Evolutionary conservation across 305 asterid genomes (phyloP).

Genomic region (Solanum hybrid): DNA sequence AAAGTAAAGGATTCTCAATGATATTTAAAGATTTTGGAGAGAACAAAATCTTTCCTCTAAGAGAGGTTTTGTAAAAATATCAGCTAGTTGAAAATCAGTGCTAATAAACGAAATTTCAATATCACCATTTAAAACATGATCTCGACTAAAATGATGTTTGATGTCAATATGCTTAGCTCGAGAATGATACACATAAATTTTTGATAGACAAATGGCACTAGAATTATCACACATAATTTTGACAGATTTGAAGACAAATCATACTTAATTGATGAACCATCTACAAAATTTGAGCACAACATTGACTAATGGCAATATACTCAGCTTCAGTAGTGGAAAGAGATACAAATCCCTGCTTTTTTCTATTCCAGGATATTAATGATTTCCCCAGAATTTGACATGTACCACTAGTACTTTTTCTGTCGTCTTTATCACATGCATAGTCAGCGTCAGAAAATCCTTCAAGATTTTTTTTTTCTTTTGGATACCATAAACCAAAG

Average conservation of each 20-base stretch:
- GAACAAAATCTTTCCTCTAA: background rate
- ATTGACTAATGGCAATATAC: background rate
- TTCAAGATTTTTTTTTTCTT: no score
- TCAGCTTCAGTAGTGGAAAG: background rate
- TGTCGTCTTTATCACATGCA: background rate
- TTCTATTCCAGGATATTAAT: background rate
- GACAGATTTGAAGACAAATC: no score
- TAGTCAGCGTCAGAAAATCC: background rate
- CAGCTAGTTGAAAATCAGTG: background rate
- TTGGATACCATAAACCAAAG: background rate
- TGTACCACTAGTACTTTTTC: background rate
- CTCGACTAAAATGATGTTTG: no score
- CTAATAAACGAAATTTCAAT: background rate
- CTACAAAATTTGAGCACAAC: background rate
- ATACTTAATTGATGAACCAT: background rate
- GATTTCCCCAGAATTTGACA: background rate
- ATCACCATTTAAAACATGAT: background rate
- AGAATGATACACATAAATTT: background rate
- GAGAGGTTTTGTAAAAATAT: background rate
- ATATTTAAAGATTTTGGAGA: background rate
- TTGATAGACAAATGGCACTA: background rate
- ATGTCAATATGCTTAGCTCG: background rate
- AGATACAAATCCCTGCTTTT: background rate
- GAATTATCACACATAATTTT: background rate
- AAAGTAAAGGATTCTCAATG: background rate